phyloP scores from a whole-genome alignment of 192 early-diverging fungal species.

The Linnemannia hyalina region DNA sequence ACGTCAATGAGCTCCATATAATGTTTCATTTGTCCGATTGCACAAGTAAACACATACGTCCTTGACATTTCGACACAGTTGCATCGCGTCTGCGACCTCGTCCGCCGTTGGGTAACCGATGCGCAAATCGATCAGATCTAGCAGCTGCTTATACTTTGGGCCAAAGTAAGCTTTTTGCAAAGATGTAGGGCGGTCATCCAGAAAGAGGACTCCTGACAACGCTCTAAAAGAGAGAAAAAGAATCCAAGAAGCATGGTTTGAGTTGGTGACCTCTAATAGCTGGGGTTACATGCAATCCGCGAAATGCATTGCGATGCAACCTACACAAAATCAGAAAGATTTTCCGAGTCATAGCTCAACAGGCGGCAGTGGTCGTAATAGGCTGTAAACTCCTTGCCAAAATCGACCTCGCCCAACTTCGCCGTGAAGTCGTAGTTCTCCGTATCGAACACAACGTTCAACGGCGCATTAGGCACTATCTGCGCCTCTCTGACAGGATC shows the following conservation, averaged over 20 bases:
- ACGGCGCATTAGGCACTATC: background rate
- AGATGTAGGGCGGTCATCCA: background rate
- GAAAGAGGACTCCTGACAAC: background rate
- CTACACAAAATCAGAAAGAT: conserved; percentile 1
- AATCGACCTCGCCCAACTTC: background rate
- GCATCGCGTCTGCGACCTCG: background rate
- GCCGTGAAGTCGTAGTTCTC: background rate
- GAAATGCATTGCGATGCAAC: background rate
- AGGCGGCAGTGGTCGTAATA: background rate
- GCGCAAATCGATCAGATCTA: background rate
- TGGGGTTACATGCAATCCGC: background rate
- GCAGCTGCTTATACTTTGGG: background rate
- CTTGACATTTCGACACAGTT: background rate
- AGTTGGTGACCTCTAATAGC: background rate
- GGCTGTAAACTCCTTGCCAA: conserved; percentile 1
- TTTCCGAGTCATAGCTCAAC: background rate
- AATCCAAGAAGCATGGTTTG: background rate
- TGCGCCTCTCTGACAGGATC: background rate
- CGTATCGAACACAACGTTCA: background rate
- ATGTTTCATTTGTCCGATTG: background rate
- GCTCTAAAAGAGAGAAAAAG: background rate
- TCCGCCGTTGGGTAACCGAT: background rate
- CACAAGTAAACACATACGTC: background rate
- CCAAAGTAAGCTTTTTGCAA: background rate
- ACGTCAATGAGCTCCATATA: background rate